Evolutionary conservation across 768 basidiomycete genomes (phyloP), one percentile per base, ranked within the genome.

Genomic region (Russula olivacea): DNA sequence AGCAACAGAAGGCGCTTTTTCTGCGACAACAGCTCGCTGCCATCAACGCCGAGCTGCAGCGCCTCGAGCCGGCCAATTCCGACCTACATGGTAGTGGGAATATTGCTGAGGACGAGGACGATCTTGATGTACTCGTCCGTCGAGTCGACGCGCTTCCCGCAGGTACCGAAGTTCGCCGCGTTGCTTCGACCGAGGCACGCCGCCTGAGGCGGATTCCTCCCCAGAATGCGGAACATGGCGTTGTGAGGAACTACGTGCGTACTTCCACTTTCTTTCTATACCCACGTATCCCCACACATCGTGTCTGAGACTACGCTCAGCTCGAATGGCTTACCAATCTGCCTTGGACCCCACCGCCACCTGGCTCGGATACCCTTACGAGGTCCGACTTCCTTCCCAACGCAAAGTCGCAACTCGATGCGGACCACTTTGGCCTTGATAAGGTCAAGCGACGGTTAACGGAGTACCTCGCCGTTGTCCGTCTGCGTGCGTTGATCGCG

Each of bases 361-460:
- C 70, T 8, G 64, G 71, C n/a, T 67, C 74, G 15, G 77, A 75
- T 21, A 71, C 71, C 1, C 72, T 88, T 47, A 76, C 76, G 62
- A 80, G 84, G 66, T 76, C 76, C 28, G 76, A 80, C 4, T 91
- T 91, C 77, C 79, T 93, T 30, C 64, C 79, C 32, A 81, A 79
- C 41, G 92, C 94, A 30, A 85, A 89, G 25, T 77, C 77, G 23
- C 92, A 91, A 71, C 83, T 98, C 10, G 93, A 98, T 68, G 80
- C 84, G 14, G 94, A 96, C 63, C 94, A 98, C 72, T 96, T 87
- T 68, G 95, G 95, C 1, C 78, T 98, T 19, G 91, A 94, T 61
- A 91, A 90, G 72, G 88, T 98, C 72, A 98, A 97, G 80, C 87
- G 90, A 66, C 80, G 94, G 11, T 74, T 96, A 3, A 89, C 96